phyloP scores from a whole-genome alignment of 305 asterid genomes.

The Fraxinus sp. region DNA sequence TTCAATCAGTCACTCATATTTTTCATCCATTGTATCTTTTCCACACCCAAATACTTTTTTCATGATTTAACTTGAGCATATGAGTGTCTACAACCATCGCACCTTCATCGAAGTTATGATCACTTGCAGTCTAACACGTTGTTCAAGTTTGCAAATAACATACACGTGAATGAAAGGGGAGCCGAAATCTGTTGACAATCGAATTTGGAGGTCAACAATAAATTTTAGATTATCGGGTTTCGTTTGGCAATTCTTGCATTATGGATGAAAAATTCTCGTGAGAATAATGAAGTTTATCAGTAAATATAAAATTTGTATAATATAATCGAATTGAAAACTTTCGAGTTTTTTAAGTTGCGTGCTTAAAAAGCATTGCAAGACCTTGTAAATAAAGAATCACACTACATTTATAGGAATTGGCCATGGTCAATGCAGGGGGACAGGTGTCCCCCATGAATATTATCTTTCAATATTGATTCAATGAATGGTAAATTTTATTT shows the following conservation, averaged over 20 bases:
- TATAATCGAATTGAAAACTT: background rate
- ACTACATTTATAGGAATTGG: no score
- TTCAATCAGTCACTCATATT: no score
- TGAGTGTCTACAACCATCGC: background rate
- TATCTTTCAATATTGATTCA: background rate
- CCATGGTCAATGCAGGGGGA: no score
- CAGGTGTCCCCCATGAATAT: no score
- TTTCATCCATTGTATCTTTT: background rate
- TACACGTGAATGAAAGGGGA: background rate
- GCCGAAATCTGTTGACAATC: background rate
- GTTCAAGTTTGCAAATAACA: no score
- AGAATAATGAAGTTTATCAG: background rate
- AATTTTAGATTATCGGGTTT: background rate
- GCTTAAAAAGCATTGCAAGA: background rate
- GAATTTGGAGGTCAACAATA: background rate
- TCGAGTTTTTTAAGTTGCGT: background rate
- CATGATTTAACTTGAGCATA: background rate
- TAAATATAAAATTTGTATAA: no score
- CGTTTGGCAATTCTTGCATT: background rate
- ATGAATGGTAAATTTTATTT: background rate
- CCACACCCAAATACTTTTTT: background rate
- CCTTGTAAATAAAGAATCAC: background rate
- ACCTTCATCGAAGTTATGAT: background rate
- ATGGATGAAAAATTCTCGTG: background rate
- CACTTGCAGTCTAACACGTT: background rate